Evolutionary conservation across 139 green algal species (phyloP).

Genomic region (Monoraphidium neglectum): DNA sequence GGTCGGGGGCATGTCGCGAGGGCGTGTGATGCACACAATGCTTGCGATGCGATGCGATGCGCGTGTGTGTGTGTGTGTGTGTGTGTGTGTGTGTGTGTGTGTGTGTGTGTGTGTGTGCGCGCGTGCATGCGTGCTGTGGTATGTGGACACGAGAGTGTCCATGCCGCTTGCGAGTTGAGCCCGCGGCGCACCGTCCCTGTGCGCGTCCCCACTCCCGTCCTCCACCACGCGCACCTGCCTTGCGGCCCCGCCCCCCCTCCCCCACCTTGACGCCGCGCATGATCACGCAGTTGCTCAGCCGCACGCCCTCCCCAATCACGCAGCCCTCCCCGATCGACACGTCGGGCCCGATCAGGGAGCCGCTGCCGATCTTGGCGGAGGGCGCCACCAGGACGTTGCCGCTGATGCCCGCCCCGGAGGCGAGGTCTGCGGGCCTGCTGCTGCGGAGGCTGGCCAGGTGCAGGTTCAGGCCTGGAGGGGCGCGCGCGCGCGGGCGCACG

Average conservation of each 20-base stretch:
- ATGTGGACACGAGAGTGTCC: no score
- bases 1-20: no score
- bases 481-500: background rate
- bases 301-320: slow-evolving; percentile 90
- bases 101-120: no score
- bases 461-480: slow-evolving; percentile 80
- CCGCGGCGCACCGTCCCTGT: no score
- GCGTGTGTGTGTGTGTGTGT: no score
- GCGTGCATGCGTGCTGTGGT: no score
- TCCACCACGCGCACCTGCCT: no score
- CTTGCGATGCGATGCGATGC: no score
- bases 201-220: no score
- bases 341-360: slow-evolving; percentile 89
- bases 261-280: slow-evolving; percentile 79
- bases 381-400: slow-evolving; percentile 85
- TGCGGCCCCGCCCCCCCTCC: background rate
- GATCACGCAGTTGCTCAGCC: slow-evolving; percentile 88
- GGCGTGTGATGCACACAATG: no score
- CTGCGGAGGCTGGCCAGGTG: slow-evolving; percentile 84
- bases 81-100: no score
- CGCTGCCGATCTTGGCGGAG: slow-evolving; percentile 78
- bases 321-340: slow-evolving; percentile 85
- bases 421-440: slow-evolving; percentile 52
- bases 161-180: no score
- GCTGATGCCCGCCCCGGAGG: slow-evolving; percentile 47